Conservation (phyloP, 495 filamentous ascomycete genomes). For the Aspergillus baeticus region DNA sequence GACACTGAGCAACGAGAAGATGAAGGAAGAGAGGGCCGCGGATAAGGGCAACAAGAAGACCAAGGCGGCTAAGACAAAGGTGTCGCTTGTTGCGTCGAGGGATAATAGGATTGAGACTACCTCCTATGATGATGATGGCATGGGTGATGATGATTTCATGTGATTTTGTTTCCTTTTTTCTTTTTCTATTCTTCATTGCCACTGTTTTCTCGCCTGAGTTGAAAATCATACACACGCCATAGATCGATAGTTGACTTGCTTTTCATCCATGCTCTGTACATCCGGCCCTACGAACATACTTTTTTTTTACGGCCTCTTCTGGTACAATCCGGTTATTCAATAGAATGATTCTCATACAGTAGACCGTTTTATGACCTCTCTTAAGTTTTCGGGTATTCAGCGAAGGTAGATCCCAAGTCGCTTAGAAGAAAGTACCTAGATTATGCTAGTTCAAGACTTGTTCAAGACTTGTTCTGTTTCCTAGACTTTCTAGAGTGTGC, state of each 20-base stretch:
- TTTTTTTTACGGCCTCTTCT: background rate
- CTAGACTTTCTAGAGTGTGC: too few relatives aligned
- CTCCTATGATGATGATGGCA: constrained; percentile 78
- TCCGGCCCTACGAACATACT: background rate
- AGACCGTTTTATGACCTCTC: too few relatives aligned
- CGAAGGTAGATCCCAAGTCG: too few relatives aligned
- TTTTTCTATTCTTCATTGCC: constrained; percentile 7
- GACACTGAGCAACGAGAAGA: constrained; percentile 90
- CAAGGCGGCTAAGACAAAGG: constrained; percentile 94
- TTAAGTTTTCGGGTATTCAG: too few relatives aligned
- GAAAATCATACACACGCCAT: background rate
- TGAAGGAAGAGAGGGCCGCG: constrained; percentile 95
- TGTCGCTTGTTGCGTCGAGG: constrained; percentile 68
- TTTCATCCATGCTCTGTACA: background rate
- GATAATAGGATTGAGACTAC: constrained; percentile 68
- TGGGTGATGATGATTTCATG: constrained; percentile 71
- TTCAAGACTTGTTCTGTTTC: too few relatives aligned
- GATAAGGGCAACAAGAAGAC: constrained; percentile 96
- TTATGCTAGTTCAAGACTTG: too few relatives aligned
- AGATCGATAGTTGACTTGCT: background rate
- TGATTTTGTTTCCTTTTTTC: constrained; percentile 36
- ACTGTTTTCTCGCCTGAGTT: background rate
- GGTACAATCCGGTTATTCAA: background rate
- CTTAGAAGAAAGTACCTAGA: too few relatives aligned
- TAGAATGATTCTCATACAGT: too few relatives aligned